Evolutionary conservation across 2,329 filamentous ascomycete species (phyloP).

Genomic region (Parasarocladium wereldwijsianum): DNA sequence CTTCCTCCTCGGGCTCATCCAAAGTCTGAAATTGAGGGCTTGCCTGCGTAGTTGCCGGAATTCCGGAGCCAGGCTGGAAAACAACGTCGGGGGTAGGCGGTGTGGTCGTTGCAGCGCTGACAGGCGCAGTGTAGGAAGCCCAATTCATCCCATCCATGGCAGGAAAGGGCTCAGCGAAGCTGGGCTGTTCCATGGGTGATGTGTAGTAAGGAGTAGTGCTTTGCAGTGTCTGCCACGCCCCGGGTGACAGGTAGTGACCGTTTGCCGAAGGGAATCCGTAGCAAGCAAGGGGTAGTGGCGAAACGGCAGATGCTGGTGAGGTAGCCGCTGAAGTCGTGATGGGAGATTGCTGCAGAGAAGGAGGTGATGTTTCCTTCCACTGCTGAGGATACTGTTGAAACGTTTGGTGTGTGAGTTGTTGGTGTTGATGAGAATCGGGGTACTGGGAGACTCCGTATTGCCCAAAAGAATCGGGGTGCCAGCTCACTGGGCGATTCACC

Average conservation of each 20-base stretch:
- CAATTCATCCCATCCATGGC: conserved; percentile 6
- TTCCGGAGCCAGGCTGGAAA: conserved; percentile 32
- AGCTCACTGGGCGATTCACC: conserved; percentile 51
- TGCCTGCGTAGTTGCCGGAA: conserved; percentile 33
- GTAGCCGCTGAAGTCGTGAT: conserved; percentile 43
- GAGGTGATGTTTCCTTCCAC: conserved; percentile 26
- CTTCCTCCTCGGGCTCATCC: conserved; percentile 40
- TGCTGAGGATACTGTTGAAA: too few relatives aligned
- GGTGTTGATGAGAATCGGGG: conserved; percentile 16
- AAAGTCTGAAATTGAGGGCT: conserved; percentile 32
- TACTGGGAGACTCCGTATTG: conserved; percentile 7
- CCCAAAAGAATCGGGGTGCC: conserved; percentile 53
- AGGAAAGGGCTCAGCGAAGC: conserved; percentile 17
- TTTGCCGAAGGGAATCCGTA: conserved; percentile 16
- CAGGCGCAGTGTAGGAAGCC: conserved; percentile 18
- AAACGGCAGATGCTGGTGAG: conserved; percentile 40
- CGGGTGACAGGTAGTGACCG: conserved; percentile 23
- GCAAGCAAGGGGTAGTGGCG: conserved; percentile 35
- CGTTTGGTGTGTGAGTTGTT: conserved; percentile 19
- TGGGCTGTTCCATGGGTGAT: conserved; percentile 8
- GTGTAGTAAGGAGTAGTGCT: conserved; percentile 15
- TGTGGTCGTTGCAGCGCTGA: conserved; percentile 33
- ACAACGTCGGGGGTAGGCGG: conserved; percentile 48
- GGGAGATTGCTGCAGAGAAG: conserved; percentile 30
- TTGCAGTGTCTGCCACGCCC: conserved; percentile 21